Evolutionary conservation across 371 early-diverging fungal genomes (phyloP), one percentile per base, ranked within the genome.

Genomic region (Actinomortierella ambigua): DNA sequence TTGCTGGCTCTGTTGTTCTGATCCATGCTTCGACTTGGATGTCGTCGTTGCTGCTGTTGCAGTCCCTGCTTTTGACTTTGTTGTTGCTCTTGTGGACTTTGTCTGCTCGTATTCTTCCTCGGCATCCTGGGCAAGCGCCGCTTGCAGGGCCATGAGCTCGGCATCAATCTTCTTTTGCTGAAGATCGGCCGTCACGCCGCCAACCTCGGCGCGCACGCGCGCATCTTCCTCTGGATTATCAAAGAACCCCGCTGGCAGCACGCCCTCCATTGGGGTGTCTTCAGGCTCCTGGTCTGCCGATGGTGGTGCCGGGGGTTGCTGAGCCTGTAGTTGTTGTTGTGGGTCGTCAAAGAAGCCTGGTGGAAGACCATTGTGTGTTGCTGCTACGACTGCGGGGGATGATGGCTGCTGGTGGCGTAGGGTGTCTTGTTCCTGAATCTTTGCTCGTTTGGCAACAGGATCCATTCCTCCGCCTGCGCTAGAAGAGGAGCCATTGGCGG

Each of bases 241-340:
- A 57, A 73, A 73, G 48, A 73, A 73, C 18, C 75, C 75, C 27
- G 75, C 63, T 15, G 75, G 75, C 51, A 73, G 34, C 23, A 67
- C 75, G 1, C 75, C 75, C 8, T 59, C 62, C 75, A 73, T 73
- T 6, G 43, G 17, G 29, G 58, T 58, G 6, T 51, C 56, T 13
- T 57, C 55, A 26, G 34, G 34, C 34, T 34, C 34, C 34, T 34
- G 26, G 28, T 11, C 3, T 28, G 26, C 39, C 6, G 29, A 47
- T n/a, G 44, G 28, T 22, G 29, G 26, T 43, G 23, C 20, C n/a
- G n/a, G n/a, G n/a, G n/a, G n/a, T n/a, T 17, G 53, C 23, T 47
- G 54, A n/a, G n/a, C n/a, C 22, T 42, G 42, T 15, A n/a, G 46
- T 8, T 18, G 40, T 26, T 43, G 39, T 20, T 17, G 27, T 6